Base-by-base conservation (phyloP, 2,329 filamentous ascomycete species). In the Thermothelomyces thermophilus region DNA sequence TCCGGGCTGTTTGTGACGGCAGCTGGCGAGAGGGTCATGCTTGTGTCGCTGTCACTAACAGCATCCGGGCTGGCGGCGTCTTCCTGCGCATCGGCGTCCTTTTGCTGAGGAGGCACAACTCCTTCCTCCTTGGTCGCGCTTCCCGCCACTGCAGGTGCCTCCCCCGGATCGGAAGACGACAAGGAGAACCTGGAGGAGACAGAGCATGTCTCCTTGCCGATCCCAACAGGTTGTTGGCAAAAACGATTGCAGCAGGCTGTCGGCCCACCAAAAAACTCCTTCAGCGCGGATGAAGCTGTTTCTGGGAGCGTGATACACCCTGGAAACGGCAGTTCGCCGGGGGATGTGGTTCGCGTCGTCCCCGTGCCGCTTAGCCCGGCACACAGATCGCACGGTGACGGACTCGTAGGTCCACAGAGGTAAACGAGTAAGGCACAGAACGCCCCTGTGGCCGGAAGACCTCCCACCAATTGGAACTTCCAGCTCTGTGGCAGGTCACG, bases 361-460 rank as follows among this genome's bases (percentile, higher is more conserved):
- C n/a, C n/a, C n/a, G n/a, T n/a, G n/a, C n/a, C n/a, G n/a, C 16
- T 22, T 10, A 4, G 4, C 1, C 19, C 14, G 5, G n/a, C 34
- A 20, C 53, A 52, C 6, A 34, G 14, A 1, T 7, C 11, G 28
- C 53, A 51, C 8, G 26, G 33, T 2, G 19, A 7, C 9, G 8
- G 6, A 1, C 13, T 34, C 7, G 31, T 26, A 5, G n/a, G 13
- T 2, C 52, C 50, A 9, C 19, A 34, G 9, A 56, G 34, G 16
- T 50, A 53, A 3, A 51, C 48, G 3, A 56, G 30, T 17, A 55
- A n/a, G 1, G 42, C 52, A 7, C 37, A 51, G 5, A 50, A 17
- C 14, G 33, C 41, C 19, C 39, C 45, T 8, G 11, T 5, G 13
- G 37, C 31, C 1, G 48, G 50, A n/a, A 37, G 50, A 6, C 34